These are phyloP conservation scores for Vigna reflexopilosa DNA, from an alignment of 306 rosid species.

Conservation along the genomic window DNA sequence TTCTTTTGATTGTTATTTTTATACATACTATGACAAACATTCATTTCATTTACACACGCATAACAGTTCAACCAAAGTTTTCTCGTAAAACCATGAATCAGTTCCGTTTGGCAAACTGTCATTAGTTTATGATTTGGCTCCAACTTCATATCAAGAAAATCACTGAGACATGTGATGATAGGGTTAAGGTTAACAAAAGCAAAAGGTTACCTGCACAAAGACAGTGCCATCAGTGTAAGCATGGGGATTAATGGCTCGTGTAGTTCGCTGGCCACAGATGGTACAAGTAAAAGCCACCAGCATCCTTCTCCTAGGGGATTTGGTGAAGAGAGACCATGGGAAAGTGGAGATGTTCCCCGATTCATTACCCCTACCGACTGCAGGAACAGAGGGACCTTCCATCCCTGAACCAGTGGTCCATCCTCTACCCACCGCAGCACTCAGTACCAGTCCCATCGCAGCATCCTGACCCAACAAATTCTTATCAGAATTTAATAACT, in stretches of 20 bases:
- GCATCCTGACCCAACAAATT: conserved; percentile 62
- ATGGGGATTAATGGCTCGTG: conserved; percentile 94
- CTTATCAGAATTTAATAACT: conserved; percentile 14
- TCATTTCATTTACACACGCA: background rate
- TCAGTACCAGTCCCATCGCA: conserved; percentile 95
- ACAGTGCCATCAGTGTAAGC: conserved; percentile 99
- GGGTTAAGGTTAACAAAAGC: background rate
- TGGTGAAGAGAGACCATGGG: conserved; percentile 98
- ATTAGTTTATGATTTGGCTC: background rate
- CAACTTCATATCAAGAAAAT: background rate
- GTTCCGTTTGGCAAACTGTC: background rate
- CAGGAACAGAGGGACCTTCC: conserved; percentile 96
- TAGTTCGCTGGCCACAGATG: conserved; percentile 94
- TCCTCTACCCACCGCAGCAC: conserved; percentile 91
- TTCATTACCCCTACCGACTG: conserved; percentile 53
- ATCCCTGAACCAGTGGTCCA: conserved; percentile 99
- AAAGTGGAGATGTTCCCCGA: conserved; percentile 84
- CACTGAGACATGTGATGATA: background rate
- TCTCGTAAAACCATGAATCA: background rate
- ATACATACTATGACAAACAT: background rate
- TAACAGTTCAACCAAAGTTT: background rate
- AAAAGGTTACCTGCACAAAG: conserved; percentile 81
- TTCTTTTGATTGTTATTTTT: background rate
- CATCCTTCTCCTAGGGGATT: conserved; percentile 94
- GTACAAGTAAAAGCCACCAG: conserved; percentile 94